phyloP scores from a whole-genome alignment of 108 stramenopile genomes.

The Conticribra weissflogii region DNA sequence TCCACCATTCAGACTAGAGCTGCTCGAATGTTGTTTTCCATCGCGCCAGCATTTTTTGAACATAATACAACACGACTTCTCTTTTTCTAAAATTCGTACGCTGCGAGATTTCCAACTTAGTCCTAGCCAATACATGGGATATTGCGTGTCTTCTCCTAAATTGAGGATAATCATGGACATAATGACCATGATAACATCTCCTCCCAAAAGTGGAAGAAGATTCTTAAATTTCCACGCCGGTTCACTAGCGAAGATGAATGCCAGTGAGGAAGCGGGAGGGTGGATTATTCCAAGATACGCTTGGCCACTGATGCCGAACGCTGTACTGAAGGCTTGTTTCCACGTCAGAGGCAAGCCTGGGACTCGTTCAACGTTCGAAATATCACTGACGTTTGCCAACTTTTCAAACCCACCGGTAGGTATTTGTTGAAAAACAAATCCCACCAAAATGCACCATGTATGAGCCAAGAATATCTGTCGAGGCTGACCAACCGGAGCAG shows the following conservation, averaged over 20 bases:
- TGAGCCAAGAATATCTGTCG: slow-evolving; percentile 20
- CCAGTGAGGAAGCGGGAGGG: slow-evolving; percentile 17
- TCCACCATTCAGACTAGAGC: too few relatives aligned
- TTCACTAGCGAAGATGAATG: not conserved
- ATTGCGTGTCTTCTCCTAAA: slow-evolving; percentile 12
- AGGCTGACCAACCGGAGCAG: slow-evolving; percentile 22
- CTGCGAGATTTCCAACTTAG: slow-evolving; percentile 12
- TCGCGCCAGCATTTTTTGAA: too few relatives aligned
- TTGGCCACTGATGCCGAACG: slow-evolving; percentile 10
- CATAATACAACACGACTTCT: too few relatives aligned
- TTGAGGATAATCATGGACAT: slow-evolving; percentile 5
- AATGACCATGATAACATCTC: not conserved
- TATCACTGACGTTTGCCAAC: not conserved
- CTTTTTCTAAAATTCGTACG: too few relatives aligned
- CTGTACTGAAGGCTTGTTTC: slow-evolving; percentile 17
- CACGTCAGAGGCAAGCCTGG: slow-evolving; percentile 6
- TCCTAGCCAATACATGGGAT: slow-evolving; percentile 24
- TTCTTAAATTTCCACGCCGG: not conserved
- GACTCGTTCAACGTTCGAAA: not conserved
- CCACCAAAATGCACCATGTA: slow-evolving; percentile 9
- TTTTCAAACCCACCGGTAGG: not conserved
- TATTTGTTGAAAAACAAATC: slow-evolving; percentile 20
- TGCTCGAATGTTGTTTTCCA: too few relatives aligned
- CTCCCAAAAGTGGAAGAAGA: slow-evolving; percentile 1
- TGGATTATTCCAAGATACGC: slow-evolving; percentile 28